These are phyloP conservation scores for Trichophyton simii DNA, from an alignment of 2,329 filamentous ascomycete genomes.

Conservation along the genomic window DNA sequence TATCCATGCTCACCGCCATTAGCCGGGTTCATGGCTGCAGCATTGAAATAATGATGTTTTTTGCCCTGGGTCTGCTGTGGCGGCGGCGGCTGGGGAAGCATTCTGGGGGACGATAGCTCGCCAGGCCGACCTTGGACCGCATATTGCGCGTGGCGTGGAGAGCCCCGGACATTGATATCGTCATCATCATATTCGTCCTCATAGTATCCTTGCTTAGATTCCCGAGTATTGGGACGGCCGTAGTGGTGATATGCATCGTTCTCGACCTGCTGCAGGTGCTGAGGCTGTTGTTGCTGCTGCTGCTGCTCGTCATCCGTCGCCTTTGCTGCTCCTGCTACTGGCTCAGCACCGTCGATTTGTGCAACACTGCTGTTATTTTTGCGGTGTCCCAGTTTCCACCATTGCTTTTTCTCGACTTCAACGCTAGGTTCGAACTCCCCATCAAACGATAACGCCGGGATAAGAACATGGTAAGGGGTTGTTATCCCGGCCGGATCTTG, in stretches of 20 bases:
- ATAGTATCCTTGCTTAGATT: conserved; percentile 3
- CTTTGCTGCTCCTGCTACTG: not conserved
- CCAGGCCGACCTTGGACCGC: not conserved
- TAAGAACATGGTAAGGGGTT: conserved; percentile 69
- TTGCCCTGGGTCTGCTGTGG: not conserved
- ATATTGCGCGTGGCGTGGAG: not conserved
- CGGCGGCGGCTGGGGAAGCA: conserved; percentile 5
- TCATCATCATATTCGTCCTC: not conserved
- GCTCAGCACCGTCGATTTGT: not conserved
- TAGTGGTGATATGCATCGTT: conserved; percentile 6
- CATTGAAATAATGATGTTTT: not conserved
- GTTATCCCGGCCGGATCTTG: conserved; percentile 81
- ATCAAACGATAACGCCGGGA: conserved; percentile 58
- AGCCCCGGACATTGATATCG: not conserved
- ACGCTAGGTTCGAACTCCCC: conserved; percentile 29
- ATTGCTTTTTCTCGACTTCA: conserved; percentile 25
- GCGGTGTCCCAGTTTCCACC: conserved; percentile 23
- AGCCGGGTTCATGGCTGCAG: conserved; percentile 11
- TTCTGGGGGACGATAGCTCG: not conserved
- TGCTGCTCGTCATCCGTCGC: too few relatives aligned
- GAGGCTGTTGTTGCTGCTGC: too few relatives aligned
- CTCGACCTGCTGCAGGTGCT: not conserved
- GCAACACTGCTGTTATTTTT: not conserved
- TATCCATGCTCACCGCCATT: conserved; percentile 14
- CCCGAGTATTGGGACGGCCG: conserved; percentile 1